Evolutionary conservation across 2,329 filamentous ascomycete species (phyloP), one percentile per base, ranked within the genome.

Genomic region (Venturia nashicola): DNA sequence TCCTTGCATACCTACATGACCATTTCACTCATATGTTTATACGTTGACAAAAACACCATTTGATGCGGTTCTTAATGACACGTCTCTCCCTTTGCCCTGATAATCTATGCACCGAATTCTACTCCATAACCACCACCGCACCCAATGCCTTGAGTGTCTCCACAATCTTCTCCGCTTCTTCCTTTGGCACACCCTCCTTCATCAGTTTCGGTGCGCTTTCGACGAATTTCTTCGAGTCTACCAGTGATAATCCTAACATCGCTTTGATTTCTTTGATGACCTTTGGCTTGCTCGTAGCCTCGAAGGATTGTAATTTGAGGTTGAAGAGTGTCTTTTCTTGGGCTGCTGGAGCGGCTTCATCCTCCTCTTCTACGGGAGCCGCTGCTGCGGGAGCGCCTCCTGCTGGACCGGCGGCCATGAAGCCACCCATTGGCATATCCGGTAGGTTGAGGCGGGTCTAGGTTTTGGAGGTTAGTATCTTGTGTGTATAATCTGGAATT

Each of bases 201-300:
- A 99, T 90, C 77, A 90, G 81, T 88, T 99, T 99, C 68, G 94
- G 94, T 70, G 90, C 92, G 74, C 90, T 91, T 83, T 99, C 94
- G 69, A 99, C 94, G 73, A 99, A 99, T 83, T 99, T 99, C 88
- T 99, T 99, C 80, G 90, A 96, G 79, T 99, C 94, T 70, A 99
- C 95, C 80, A 99, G 83, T 76, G 90, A 95, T 74, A 99, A 79
- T 54, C 94, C 94, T 66, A 99, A 82, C 85, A 99, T 83, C 73
- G 86, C 87, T 86, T 99, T 99, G 81, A 99, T 84, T 82, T 99
- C 94, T 85, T 99, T 99, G 84, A 99, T 99, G 72, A 99, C 82
- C 88, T 99, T 99, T 72, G 95, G 91, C 83, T 99, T 99, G 68
- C 93, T 81, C 61, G 79, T 83, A 36, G 91, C 83, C 62, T 99